Evolutionary conservation across 176 grass and related monocot genomes (phyloP).

Genomic region (Elaeis guineensis): DNA sequence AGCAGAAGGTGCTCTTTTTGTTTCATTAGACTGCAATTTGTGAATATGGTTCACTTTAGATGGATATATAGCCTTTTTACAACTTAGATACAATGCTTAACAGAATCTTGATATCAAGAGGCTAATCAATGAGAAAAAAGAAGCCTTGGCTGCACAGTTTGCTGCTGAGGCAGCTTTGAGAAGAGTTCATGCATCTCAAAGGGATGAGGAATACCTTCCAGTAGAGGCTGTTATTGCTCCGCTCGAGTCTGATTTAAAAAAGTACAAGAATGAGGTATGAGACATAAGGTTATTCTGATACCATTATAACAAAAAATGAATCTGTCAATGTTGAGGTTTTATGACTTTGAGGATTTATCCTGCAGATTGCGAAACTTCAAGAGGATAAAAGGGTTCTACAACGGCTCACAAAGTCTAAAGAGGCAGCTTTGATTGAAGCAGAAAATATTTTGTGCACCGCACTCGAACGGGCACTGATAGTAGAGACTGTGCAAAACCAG

Average conservation of each 20-base stretch:
- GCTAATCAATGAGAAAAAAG: conserved; percentile 59
- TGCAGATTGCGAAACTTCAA: conserved; percentile 68
- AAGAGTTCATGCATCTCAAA: conserved; percentile 57
- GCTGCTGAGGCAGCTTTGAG: conserved; percentile 68
- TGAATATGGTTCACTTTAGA: no score
- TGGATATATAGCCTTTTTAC: no score
- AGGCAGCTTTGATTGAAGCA: conserved; percentile 67
- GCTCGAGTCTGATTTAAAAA: conserved; percentile 77
- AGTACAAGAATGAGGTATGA: conserved; percentile 62
- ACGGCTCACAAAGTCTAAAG: conserved; percentile 68
- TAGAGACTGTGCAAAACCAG: conserved; percentile 79
- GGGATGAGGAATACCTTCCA: conserved; percentile 67
- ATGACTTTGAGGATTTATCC: conserved; percentile 2
- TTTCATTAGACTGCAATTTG: no score
- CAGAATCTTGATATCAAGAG: conserved; percentile 85
- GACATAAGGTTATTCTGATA: background rate
- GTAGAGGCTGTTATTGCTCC: conserved; percentile 69
- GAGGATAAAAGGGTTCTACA: conserved; percentile 83
- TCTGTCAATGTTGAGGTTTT: background rate
- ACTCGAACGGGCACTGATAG: conserved; percentile 78
- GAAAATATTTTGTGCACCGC: conserved; percentile 56
- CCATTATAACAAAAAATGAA: background rate
- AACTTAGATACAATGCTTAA: background rate
- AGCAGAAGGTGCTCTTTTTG: conserved; percentile 44
- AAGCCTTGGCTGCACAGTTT: conserved; percentile 65